Evolutionary conservation across 768 basidiomycete species (phyloP), one percentile per base, ranked within the genome.

Genomic region (Lactarius trivialis): DNA sequence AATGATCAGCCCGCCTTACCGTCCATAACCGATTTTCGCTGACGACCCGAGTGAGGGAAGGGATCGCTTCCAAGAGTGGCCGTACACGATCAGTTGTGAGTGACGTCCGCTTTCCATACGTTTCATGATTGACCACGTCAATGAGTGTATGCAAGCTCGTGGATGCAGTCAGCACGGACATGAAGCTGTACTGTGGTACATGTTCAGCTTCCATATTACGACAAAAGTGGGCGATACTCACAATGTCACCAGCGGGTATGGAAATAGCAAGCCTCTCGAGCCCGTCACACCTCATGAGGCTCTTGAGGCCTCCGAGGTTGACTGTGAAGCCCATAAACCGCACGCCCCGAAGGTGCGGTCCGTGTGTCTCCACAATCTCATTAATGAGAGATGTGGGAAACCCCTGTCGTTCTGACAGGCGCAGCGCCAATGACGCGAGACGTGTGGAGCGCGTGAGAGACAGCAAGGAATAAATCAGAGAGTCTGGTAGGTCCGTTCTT

Each of bases 11-110:
- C 19, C 17, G 56, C 64, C 57, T 39, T 63, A 67, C 66, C 64
- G 66, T 66, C 66, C 65, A 67, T 36, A 60, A 24, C 41, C 66
- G 64, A 60, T 54, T 66, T 30, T 55, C 60, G 43, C 64, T 67
- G 55, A 67, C 45, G 37, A 67, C 66, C 30, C 55, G 54, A 21
- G 52, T 39, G 52, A 67, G 58, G 28, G 51, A 59, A 37, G 58
- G 60, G 12, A 67, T 54, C 1, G 56, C 58, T 41, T 65, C 66
- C 41, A 67, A 62, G 4, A 67, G 57, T 28, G 32, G 17, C 19
- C 54, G 21, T 11, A 65, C 66, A 36, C 64, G 64, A 58, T 67
- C 66, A 4, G 60, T 65, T 21, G 64, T 67, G 34, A 67, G 66
- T 21, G 55, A 57, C 43, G 24, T 37, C n/a, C 55, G 60, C 30